Evolutionary conservation across 164 flowering plant species (phyloP).

Genomic region (Hamamelis virginiana): DNA sequence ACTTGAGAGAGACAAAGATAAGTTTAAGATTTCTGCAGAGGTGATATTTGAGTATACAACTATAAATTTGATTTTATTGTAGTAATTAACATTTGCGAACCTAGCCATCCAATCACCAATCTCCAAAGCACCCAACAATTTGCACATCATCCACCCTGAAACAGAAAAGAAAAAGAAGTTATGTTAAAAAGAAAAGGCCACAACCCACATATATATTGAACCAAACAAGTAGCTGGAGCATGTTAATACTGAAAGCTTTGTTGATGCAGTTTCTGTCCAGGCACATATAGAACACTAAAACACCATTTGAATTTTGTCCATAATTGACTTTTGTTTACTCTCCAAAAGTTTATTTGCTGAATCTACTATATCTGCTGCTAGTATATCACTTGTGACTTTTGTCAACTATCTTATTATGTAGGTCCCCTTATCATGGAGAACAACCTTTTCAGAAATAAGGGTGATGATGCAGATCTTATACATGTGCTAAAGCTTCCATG

Average conservation of each 20-base stretch:
- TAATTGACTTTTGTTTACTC: not conserved
- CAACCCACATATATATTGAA: conserved; percentile 1
- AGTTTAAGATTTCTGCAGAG: not conserved
- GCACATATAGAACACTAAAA: too few relatives aligned
- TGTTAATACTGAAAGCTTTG: not conserved
- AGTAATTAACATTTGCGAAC: not conserved
- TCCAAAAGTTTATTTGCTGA: not conserved
- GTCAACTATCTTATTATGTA: conserved; percentile 14
- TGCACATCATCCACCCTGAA: conserved; percentile 1
- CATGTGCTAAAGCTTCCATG: conserved; percentile 75
- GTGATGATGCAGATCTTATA: conserved; percentile 30
- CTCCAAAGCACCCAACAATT: not conserved
- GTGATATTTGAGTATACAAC: not conserved
- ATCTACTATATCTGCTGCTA: not conserved
- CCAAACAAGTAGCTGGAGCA: conserved; percentile 1
- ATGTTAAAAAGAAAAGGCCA: not conserved
- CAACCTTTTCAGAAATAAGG: conserved; percentile 28
- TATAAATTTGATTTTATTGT: not conserved
- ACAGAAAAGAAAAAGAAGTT: not conserved
- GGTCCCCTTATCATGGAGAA: conserved; percentile 42
- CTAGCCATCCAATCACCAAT: not conserved
- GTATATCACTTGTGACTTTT: not conserved
- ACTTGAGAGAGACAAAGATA: not conserved
- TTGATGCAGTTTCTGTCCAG: too few relatives aligned
- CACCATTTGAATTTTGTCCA: not conserved